Base-by-base conservation (phyloP, 371 early-diverging fungal genomes). In the Zychaea mexicana region DNA sequence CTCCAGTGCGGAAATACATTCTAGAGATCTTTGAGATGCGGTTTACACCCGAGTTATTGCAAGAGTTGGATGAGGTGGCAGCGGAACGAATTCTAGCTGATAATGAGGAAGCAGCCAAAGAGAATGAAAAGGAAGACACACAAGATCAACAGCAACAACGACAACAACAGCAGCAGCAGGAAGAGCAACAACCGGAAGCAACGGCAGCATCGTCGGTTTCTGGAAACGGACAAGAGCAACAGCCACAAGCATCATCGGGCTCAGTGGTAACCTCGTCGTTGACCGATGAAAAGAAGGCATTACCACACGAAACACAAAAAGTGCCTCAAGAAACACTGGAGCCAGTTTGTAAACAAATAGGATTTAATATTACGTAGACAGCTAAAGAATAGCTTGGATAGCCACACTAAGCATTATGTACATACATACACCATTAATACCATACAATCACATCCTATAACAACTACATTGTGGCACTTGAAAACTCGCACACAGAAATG, bases 1-100 rank as follows among this genome's bases (percentile, higher is more conserved):
- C 92, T 1, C 82, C 92, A 3, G 87, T 90, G 5, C 84, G 96
- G 31, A 82, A 92, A 52, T 92, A 91, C 62, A 77, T 96, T 7
- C 70, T 91, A 33, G 94, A 94, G 13, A 76, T 92, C 8, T 96
- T 96, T 75, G 93, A 95, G 47, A 71, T 90, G 68, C 73, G 78
- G 17, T 83, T 88, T 32, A 83, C 82, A 1, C 65, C 70, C 1
- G 73, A 79, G 46, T 38, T 72, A 9, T 61, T 85, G 30, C 52
- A 67, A 32, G 67, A 69, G n/a, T 24, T 81, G 19, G 82, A 81
- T 63, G 42, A 26, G 15, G 55, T 62, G 15, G 61, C 52, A 17
- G 17, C 45, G 24, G 19, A n/a, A n/a, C n/a, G n/a, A n/a, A n/a
- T n/a, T n/a, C n/a, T n/a, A n/a, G n/a, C 1, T 4, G 21, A 15